A percentile compares a stretch with the other conserved stretches of the same genome.
These are phyloP conservation scores for Desmodesmus armatus DNA, from an alignment of 139 green algal genomes.

Conservation along the genomic window DNA sequence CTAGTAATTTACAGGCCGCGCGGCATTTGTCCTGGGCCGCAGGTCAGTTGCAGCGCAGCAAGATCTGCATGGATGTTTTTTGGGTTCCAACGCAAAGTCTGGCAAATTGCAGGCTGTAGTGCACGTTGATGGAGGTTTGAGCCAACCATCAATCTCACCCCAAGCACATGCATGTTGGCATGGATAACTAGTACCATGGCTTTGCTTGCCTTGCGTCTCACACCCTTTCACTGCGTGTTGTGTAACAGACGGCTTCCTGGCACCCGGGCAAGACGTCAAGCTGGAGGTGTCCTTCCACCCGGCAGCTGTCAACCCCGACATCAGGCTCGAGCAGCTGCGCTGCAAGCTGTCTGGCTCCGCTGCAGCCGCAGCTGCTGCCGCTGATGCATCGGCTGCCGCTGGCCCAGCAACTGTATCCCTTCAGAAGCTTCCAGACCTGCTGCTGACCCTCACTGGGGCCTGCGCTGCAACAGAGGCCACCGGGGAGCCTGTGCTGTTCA, in stretches of 20 bases:
- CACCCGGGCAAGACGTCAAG: conserved; percentile 75
- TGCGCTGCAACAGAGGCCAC: conserved; percentile 63
- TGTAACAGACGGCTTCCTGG: conserved; percentile 77
- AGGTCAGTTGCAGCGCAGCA: no score
- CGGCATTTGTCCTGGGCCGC: no score
- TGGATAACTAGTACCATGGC: no score
- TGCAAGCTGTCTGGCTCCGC: conserved; percentile 39
- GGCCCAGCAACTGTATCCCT: not conserved
- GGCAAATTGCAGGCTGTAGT: no score
- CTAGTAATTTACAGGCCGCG: no score
- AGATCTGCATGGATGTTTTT: no score
- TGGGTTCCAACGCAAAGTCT: no score
- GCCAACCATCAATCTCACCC: no score
- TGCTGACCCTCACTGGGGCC: conserved; percentile 79
- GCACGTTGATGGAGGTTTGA: no score
- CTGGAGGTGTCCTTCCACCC: conserved; percentile 89
- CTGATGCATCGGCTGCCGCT: not conserved
- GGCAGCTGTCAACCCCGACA: conserved; percentile 61
- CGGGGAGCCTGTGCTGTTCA: conserved; percentile 62
- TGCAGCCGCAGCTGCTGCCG: conserved; percentile 27
- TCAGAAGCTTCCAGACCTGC: conserved; percentile 15
- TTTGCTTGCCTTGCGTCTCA: no score
- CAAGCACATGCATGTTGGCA: no score
- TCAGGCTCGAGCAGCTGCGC: conserved; percentile 69
- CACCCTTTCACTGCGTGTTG: no score